Evolutionary conservation across 2,329 filamentous ascomycete species (phyloP).

Genomic region (Sarocladium kiliense): DNA sequence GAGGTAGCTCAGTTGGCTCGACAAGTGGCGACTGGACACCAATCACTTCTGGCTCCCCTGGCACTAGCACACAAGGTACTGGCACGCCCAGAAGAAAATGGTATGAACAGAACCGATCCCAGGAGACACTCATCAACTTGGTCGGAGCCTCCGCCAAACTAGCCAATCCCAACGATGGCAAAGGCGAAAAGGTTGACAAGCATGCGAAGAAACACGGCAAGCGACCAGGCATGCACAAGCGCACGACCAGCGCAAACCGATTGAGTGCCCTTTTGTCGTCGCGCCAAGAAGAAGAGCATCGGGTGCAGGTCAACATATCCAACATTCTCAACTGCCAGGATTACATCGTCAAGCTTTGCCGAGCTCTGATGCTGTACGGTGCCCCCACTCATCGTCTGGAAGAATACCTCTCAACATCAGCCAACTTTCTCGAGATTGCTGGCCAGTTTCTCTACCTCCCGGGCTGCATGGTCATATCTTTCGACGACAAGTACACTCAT

Average conservation of each 20-base stretch:
- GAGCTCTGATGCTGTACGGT: conserved; percentile 79
- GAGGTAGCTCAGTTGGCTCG: conserved; percentile 22
- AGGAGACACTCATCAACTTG: conserved; percentile 41
- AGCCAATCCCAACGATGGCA: conserved; percentile 26
- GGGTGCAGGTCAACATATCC: conserved; percentile 49
- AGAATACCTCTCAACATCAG: conserved; percentile 83
- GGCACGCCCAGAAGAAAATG: conserved; percentile 43
- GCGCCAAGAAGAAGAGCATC: conserved; percentile 38
- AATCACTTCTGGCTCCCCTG: conserved; percentile 24
- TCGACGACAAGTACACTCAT: conserved; percentile 64
- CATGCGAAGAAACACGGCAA: conserved; percentile 12
- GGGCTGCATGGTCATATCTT: conserved; percentile 88
- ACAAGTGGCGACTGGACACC: conserved; percentile 12
- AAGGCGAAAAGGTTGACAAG: conserved; percentile 7
- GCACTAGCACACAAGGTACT: conserved; percentile 20
- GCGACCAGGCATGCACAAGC: conserved; percentile 24
- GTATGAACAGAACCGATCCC: conserved; percentile 43
- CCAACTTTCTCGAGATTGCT: conserved; percentile 77
- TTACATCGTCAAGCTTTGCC: conserved; percentile 79
- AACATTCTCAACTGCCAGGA: conserved; percentile 71
- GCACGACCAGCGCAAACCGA: conserved; percentile 28
- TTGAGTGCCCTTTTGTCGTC: conserved; percentile 26
- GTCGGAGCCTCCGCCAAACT: conserved; percentile 40
- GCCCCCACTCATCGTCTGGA: conserved; percentile 87
- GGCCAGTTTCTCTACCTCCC: conserved; percentile 86